Conservation (phyloP, 2,329 filamentous ascomycete species). For the Gnomoniopsis smithogilvyi region DNA sequence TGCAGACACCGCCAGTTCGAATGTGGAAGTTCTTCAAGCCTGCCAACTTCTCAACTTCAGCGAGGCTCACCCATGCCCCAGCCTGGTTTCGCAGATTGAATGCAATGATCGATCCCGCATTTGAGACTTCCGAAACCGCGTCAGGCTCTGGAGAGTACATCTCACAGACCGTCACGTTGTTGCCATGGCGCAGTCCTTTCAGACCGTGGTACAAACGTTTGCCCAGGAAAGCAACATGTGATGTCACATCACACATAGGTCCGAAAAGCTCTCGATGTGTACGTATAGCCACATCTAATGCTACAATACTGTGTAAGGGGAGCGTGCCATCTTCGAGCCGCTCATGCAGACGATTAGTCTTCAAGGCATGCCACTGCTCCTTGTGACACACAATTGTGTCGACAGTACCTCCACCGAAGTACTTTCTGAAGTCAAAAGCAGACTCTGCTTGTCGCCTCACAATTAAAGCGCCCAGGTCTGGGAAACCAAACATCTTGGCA, state of each 20-base stretch:
- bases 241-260: conserved; percentile 65
- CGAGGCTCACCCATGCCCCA: conserved; percentile 74
- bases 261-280: conserved; percentile 68
- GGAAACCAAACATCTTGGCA: conserved; percentile 98
- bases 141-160: conserved; percentile 53
- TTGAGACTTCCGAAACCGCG: conserved; percentile 25
- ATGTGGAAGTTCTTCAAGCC: conserved; percentile 76
- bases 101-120: conserved; percentile 72
- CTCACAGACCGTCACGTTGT: conserved; percentile 61
- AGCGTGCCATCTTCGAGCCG: conserved; percentile 87
- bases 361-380: conserved; percentile 79
- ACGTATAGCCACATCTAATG: conserved; percentile 70
- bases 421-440: conserved; percentile 65
- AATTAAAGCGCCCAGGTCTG: conserved; percentile 82
- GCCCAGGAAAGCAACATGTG: conserved; percentile 67
- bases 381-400: conserved; percentile 79
- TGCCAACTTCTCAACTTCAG: conserved; percentile 85
- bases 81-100: conserved; percentile 74
- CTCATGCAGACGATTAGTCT: conserved; percentile 70
- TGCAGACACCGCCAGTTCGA: conserved; percentile 86
- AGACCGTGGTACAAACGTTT: conserved; percentile 58
- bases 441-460: conserved; percentile 68
- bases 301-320: conserved; percentile 86
- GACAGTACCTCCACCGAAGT: conserved; percentile 93
- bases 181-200: conserved; percentile 61